Evolutionary conservation across 495 filamentous ascomycete species (phyloP).

Genomic region (Xylaria bambusicola): DNA sequence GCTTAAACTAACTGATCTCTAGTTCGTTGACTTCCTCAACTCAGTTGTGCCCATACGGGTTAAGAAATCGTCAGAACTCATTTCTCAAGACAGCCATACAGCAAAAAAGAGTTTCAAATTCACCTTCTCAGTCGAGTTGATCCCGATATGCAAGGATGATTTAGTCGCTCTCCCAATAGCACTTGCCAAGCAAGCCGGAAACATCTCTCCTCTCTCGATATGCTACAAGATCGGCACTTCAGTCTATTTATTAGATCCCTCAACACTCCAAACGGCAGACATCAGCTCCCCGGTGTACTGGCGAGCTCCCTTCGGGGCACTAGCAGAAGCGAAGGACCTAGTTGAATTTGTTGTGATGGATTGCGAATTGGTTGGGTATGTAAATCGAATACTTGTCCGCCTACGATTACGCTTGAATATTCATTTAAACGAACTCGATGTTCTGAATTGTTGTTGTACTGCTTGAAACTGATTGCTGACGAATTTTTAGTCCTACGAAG

Average conservation of each 20-base stretch:
- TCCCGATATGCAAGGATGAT: slow-evolving; percentile 96
- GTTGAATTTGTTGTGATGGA: slow-evolving; percentile 94
- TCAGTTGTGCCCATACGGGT: slow-evolving; percentile 74
- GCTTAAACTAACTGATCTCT: not conserved
- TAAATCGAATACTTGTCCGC: slow-evolving; percentile 34
- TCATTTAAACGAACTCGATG: no score
- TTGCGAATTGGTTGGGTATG: slow-evolving; percentile 73
- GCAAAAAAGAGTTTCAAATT: slow-evolving; percentile 90
- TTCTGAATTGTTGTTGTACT: no score
- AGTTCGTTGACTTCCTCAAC: slow-evolving; percentile 83
- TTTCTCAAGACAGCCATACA: slow-evolving; percentile 91
- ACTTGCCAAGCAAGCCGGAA: slow-evolving; percentile 79
- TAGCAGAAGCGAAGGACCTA: slow-evolving; percentile 83
- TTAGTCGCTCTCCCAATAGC: slow-evolving; percentile 89
- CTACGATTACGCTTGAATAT: no score
- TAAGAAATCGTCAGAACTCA: slow-evolving; percentile 91
- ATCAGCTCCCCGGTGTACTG: slow-evolving; percentile 80
- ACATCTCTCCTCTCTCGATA: slow-evolving; percentile 79
- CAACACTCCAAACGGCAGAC: slow-evolving; percentile 87
- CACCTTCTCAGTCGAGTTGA: slow-evolving; percentile 78
- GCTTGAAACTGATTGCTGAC: not conserved
- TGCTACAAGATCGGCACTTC: slow-evolving; percentile 89
- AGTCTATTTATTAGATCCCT: slow-evolving; percentile 86
- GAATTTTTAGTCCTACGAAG: slow-evolving; percentile 41
- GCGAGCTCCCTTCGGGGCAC: slow-evolving; percentile 77